Base-by-base conservation (phyloP, 2,329 filamentous ascomycete genomes). In the Xylaria arbuscula region DNA sequence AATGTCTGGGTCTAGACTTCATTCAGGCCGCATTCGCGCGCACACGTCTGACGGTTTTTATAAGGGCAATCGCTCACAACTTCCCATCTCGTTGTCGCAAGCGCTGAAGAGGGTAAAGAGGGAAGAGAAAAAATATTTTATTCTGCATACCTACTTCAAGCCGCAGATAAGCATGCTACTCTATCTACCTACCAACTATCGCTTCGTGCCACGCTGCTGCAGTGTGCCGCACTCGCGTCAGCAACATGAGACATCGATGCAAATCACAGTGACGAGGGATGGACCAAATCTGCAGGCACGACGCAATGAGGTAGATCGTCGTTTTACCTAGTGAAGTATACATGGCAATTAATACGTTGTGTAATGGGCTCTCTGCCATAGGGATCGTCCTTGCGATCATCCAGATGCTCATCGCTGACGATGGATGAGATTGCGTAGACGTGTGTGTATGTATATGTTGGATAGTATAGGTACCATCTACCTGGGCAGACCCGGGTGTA, bases 241-340 rank as follows among this genome's bases (percentile, higher is more conserved):
- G 70, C 68, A 65, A 67, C 58, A 58, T 69, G 68, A 72, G 68
- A 72, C 63, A 68, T 45, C 11, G 47, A 45, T 56, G 51, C 58
- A 58, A 48, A 62, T 64, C 40, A 58, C 19, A 62, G 32, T 68
- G 54, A 70, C 22, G 40, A 60, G 40, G 38, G 45, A 42, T 57
- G 47, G 32, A 24, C 47, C 38, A 38, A 60, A 50, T 55, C 40
- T 60, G 62, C 66, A 61, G 51, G 28, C 34, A 62, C 19, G n/a
- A 40, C 4, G 56, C 28, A 58, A 63, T 34, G 24, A 63, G 34
- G 55, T 32, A 50, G 57, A 66, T 66, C 38, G 28, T 55, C 55
- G 48, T 24, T 24, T 36, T 28, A 28, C 28, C 5, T 28, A 2
- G 28, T n/a, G n/a, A n/a, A n/a, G n/a, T 32, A 24, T 28, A 47